Evolutionary conservation across 768 basidiomycete species (phyloP).

Genomic region (Baorangia bicolor): DNA sequence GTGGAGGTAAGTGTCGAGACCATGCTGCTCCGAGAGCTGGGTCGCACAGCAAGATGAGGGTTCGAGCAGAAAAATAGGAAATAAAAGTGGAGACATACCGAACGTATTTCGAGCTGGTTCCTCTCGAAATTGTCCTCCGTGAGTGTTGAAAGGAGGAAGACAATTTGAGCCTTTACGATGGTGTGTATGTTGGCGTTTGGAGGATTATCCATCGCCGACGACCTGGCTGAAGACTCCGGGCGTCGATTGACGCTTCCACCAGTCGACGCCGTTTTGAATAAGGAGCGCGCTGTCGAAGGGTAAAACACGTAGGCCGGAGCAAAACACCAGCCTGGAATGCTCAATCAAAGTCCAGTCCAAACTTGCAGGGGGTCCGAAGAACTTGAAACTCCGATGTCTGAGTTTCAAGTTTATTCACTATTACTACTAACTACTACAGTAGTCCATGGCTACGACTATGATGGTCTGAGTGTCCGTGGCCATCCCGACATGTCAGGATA

Average conservation of each 20-base stretch:
- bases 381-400: constrained; percentile 25
- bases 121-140: constrained; percentile 97
- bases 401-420: constrained; percentile 5
- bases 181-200: constrained; percentile 84
- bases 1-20: constrained; percentile 94
- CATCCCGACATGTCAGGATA: not conserved
- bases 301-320: constrained; percentile 35
- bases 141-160: constrained; percentile 93
- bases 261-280: constrained; percentile 65
- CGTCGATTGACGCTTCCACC: constrained; percentile 66
- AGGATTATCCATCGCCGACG: constrained; percentile 83
- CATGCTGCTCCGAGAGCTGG: constrained; percentile 95
- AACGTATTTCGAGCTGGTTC: constrained; percentile 92
- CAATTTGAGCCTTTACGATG: constrained; percentile 96
- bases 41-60: constrained; percentile 19
- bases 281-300: constrained; percentile 31
- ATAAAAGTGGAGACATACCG: constrained; percentile 54
- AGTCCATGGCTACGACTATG: not conserved
- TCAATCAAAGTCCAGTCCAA: constrained; percentile 21
- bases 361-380: constrained; percentile 11
- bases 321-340: constrained; percentile 31
- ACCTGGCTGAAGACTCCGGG: constrained; percentile 75
- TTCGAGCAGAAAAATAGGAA: constrained; percentile 2
- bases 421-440: not conserved
- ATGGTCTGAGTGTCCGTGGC: not conserved